Evolutionary conservation across 495 filamentous ascomycete genomes (phyloP), one percentile per base, ranked within the genome.

Genomic region (Alectoria sarmentosa): DNA sequence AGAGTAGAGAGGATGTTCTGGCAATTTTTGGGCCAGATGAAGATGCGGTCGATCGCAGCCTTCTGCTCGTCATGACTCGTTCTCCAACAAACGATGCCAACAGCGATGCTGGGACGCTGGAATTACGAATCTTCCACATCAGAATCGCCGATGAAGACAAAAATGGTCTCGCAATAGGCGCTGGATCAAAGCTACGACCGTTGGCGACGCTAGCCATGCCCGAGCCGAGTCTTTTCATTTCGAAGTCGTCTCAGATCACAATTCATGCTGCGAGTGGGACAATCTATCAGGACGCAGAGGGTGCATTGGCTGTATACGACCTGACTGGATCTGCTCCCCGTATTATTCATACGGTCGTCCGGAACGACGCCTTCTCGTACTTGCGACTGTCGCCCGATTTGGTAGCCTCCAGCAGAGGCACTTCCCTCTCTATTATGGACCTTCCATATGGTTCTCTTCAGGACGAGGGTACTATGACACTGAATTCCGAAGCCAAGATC

Each of bases 1-100:
- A 72, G 65, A 69, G 71, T 36, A 74, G 79, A 11, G 74, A 75
- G 48, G 81, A 83, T 69, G 65, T 74, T 23, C 60, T 73, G 17
- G 61, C 63, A 32, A 56, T 67, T 2, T 68, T 73, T 30, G 39
- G 42, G 44, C 30, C 55, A 3, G 49, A 23, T 17, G 28, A 38
- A 48, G 63, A 61, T 15, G 28, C 41, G 9, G 28, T 26, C 23
- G 37, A 42, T 32, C 49, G 34, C 17, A 63, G 39, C 32, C 60
- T 71, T 36, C 41, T 71, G 8, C 42, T 71, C n/a, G 36, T 64
- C 23, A 37, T 69, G n/a, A 48, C n/a, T 37, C 56, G 57, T 9
- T 49, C 62, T 46, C 11, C 39, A 17, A 30, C n/a, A 49, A 36
- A 38, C 23, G 36, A 58, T 30, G 26, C 34, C 34, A 6, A 34